phyloP scores from a whole-genome alignment of 2,329 filamentous ascomycete genomes.

The Fusarium fracticaudum region DNA sequence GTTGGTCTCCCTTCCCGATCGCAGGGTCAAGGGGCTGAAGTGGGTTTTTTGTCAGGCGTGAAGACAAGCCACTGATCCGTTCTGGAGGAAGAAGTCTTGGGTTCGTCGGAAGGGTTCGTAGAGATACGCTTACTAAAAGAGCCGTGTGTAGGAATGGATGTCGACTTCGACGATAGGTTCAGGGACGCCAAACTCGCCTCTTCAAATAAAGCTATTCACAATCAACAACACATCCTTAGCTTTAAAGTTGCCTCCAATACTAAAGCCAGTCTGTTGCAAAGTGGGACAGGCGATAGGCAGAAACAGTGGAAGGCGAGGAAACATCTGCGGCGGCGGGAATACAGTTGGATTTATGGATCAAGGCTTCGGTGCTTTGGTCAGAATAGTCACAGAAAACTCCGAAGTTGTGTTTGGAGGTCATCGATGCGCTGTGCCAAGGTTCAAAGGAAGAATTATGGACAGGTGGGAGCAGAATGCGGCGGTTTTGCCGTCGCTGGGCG shows the following conservation, averaged over 20 bases:
- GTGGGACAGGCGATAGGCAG: neutral
- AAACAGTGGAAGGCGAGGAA: neutral
- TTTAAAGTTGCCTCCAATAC: neutral
- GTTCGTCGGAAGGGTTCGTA: rapidly evolving
- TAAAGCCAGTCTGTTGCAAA: neutral
- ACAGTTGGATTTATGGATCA: rapidly evolving
- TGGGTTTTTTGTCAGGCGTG: rapidly evolving
- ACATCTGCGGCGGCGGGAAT: neutral
- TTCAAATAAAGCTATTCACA: no score
- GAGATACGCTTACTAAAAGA: rapidly evolving
- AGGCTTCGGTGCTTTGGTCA: neutral
- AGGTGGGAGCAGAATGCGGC: no score
- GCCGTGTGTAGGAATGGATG: neutral
- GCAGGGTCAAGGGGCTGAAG: neutral
- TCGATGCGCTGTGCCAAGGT: neutral
- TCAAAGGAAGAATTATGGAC: neutral
- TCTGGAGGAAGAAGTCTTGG: rapidly evolving
- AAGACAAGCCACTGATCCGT: neutral
- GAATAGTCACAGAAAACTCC: neutral
- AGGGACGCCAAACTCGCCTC: neutral
- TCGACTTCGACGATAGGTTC: rapidly evolving
- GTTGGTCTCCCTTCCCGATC: neutral
- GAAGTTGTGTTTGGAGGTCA: neutral
- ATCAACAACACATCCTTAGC: rapidly evolving
- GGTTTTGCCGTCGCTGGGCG: rapidly evolving